A percentile compares a stretch with the other conserved stretches of the same genome.
phyloP scores from a whole-genome alignment of 2,329 filamentous ascomycete genomes.

The Chrysosporium queenslandicum region DNA sequence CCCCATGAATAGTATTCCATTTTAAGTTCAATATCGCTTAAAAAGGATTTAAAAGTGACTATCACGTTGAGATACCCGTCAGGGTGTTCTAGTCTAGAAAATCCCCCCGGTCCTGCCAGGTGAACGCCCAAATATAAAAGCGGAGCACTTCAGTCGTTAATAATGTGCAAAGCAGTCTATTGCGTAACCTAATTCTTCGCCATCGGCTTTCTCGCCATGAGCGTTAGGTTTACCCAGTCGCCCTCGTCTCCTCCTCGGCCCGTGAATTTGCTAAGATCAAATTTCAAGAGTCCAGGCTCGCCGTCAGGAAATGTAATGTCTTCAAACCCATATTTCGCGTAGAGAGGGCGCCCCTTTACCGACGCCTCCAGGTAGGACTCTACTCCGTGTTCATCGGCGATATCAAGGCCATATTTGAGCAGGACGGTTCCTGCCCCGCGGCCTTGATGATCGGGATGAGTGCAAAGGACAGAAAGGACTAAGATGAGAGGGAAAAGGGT shows the following conservation, averaged over 20 bases:
- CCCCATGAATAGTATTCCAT: no score
- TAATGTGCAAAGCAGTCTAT: neutral
- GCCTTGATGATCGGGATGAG: conserved; percentile 25
- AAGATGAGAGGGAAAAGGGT: neutral
- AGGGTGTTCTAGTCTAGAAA: no score
- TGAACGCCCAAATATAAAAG: no score
- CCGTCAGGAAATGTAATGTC: conserved; percentile 15
- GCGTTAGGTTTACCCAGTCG: conserved; percentile 12
- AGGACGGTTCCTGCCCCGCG: conserved; percentile 24
- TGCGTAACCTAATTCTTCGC: neutral
- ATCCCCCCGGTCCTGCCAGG: no score
- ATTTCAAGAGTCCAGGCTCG: conserved; percentile 7
- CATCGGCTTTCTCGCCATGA: conserved; percentile 11
- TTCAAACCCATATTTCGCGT: conserved; percentile 24
- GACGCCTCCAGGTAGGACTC: conserved; percentile 23
- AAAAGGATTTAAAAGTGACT: no score
- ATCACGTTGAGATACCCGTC: no score
- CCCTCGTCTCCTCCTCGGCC: conserved; percentile 8
- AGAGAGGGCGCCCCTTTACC: conserved; percentile 21
- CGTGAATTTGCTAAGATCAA: conserved; percentile 12
- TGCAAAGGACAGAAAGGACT: conserved; percentile 29
- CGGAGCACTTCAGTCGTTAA: no score
- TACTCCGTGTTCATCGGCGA: conserved; percentile 20
- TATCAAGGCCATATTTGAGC: conserved; percentile 21
- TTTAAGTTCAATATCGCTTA: no score